These are phyloP conservation scores for Pythium guiyangense DNA, from an alignment of 352 stramenopile genomes.

Conservation along the genomic window DNA sequence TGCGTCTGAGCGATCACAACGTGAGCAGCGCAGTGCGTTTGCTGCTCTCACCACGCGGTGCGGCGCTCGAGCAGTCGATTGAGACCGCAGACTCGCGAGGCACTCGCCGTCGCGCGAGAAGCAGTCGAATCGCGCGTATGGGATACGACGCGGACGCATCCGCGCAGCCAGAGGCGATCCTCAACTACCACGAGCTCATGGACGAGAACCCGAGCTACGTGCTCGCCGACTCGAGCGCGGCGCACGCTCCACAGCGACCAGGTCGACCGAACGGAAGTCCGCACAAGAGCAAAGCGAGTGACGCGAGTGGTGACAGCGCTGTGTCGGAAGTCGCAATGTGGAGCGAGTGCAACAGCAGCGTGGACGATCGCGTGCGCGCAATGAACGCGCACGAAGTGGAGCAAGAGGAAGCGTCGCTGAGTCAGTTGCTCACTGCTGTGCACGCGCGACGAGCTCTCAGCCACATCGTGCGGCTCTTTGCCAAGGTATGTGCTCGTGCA, in stretches of 20 bases:
- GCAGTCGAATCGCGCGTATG: background rate
- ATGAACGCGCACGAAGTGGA: conserved; percentile 67
- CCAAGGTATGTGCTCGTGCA: conserved; percentile 16
- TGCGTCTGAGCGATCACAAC: conserved; percentile 48
- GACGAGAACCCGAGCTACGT: conserved; percentile 81
- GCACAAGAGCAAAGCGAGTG: conserved; percentile 31
- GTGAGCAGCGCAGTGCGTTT: conserved; percentile 47
- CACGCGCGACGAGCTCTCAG: conserved; percentile 62
- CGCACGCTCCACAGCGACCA: conserved; percentile 16
- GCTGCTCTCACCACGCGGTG: conserved; percentile 37
- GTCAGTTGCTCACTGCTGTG: conserved; percentile 52
- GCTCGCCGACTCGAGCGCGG: conserved; percentile 54
- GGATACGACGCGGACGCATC: conserved; percentile 2
- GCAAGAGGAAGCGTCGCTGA: conserved; percentile 54
- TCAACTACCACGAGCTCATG: conserved; percentile 63
- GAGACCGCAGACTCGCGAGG: background rate
- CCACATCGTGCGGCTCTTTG: conserved; percentile 64
- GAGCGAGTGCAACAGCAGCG: conserved; percentile 58
- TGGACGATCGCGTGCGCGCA: conserved; percentile 52
- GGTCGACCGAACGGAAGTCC: conserved; percentile 33
- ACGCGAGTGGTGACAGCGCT: conserved; percentile 14
- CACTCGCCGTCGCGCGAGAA: background rate
- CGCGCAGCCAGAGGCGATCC: conserved; percentile 8
- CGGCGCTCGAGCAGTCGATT: conserved; percentile 25
- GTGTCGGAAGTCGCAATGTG: conserved; percentile 50